Conservation (phyloP, 495 filamentous ascomycete species). For the Aspergillus homomorphus region DNA sequence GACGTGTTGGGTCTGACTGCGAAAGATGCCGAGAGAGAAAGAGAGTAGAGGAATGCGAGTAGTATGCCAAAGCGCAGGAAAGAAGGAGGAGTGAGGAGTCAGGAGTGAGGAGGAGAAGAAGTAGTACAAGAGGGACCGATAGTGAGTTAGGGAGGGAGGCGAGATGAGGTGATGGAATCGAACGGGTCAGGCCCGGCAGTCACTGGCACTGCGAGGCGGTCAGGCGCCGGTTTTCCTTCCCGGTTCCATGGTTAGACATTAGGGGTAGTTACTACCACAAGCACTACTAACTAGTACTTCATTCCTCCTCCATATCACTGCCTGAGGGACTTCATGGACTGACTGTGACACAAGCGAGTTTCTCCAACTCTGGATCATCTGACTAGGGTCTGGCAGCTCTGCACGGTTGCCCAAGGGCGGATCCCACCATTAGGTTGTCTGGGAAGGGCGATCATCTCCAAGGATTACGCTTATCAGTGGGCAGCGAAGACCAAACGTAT, state of each 20-base stretch:
- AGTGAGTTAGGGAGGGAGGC: no score
- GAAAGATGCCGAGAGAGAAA: background rate
- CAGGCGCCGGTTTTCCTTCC: constrained; percentile 7
- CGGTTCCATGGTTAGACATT: background rate
- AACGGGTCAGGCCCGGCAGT: constrained; percentile 13
- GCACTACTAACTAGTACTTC: background rate
- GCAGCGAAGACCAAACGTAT: background rate
- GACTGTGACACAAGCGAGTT: background rate
- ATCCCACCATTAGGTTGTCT: background rate
- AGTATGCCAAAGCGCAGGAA: background rate
- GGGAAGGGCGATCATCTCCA: constrained; percentile 1
- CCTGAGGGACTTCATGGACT: background rate
- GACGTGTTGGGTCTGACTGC: background rate
- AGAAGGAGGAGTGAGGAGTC: constrained; percentile 6
- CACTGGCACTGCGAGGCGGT: constrained; percentile 13
- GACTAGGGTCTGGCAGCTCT: background rate
- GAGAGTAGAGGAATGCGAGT: background rate
- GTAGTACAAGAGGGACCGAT: constrained; percentile 6
- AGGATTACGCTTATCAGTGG: background rate
- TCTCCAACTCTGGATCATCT: background rate
- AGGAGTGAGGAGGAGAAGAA: constrained; percentile 8
- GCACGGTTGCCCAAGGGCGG: background rate
- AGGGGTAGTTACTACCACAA: background rate
- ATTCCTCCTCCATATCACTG: background rate
- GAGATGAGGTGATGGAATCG: background rate